A percentile compares a stretch with the other conserved stretches of the same genome.
Evolutionary conservation across 768 basidiomycete species (phyloP).

Genomic region (Lactarius psammicola): DNA sequence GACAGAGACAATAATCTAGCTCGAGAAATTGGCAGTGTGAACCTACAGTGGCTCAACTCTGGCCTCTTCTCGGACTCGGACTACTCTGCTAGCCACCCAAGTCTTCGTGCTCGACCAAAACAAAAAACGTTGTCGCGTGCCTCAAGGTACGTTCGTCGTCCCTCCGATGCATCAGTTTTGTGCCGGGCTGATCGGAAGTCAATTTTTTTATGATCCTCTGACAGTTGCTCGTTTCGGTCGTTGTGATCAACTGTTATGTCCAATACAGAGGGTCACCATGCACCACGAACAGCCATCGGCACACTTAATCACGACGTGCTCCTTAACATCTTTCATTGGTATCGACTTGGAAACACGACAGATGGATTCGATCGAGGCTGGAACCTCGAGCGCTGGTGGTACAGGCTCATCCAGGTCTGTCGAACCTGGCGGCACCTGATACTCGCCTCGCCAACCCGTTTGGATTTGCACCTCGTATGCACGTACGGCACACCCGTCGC

Average conservation of each 20-base stretch:
- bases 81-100: no score
- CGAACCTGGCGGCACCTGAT: constrained; percentile 2
- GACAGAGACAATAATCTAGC: no score
- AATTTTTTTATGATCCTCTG: no score
- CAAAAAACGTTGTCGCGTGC: no score
- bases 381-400: neutral
- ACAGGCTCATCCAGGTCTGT: neutral
- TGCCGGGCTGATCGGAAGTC: no score
- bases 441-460: neutral
- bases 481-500: neutral
- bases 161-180: no score
- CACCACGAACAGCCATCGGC: neutral
- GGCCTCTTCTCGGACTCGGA: neutral
- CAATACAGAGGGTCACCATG: no score
- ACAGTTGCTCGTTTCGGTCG: no score
- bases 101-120: no score
- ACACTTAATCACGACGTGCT: constrained; percentile 2
- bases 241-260: no score
- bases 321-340: constrained; percentile 4
- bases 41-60: neutral
- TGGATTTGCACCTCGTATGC: constrained; percentile 11
- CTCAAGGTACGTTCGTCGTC: no score
- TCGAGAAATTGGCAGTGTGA: neutral
- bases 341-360: neutral
- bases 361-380: neutral